Conservation (phyloP, 371 early-diverging fungal genomes). For the Apophysomyces trapeziformis region DNA sequence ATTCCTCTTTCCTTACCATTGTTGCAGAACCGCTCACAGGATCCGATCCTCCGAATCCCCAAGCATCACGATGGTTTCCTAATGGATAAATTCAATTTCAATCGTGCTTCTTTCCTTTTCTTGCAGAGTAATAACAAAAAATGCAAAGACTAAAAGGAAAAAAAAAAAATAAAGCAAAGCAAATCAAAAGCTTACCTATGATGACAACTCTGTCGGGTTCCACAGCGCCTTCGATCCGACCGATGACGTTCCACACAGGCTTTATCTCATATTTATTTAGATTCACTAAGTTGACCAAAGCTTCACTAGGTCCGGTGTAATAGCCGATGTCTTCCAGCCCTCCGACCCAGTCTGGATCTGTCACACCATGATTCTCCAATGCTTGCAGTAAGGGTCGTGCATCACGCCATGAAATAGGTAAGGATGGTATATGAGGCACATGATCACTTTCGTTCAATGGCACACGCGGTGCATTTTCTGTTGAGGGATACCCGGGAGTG, state of each 20-base stretch:
- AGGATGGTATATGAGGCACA: slow-evolving; percentile 63
- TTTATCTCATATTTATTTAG: slow-evolving; percentile 51
- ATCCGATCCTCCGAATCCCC: slow-evolving; percentile 65
- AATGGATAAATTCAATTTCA: neutral
- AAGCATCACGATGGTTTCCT: slow-evolving; percentile 72
- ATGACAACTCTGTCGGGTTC: slow-evolving; percentile 62
- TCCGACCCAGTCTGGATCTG: slow-evolving; percentile 45
- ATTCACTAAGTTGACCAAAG: slow-evolving; percentile 57
- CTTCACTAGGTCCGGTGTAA: slow-evolving; percentile 59
- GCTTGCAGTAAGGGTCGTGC: slow-evolving; percentile 59
- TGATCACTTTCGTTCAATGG: slow-evolving; percentile 45
- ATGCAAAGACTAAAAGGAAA: no score
- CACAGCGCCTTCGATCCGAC: slow-evolving; percentile 56
- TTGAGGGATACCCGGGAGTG: slow-evolving; percentile 64
- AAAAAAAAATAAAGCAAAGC: neutral
- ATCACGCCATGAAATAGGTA: slow-evolving; percentile 70
- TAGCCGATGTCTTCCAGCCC: slow-evolving; percentile 53
- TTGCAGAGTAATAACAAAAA: no score
- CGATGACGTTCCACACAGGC: slow-evolving; percentile 70
- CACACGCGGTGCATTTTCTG: slow-evolving; percentile 57
- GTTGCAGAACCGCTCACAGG: slow-evolving; percentile 67
- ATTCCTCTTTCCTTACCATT: slow-evolving; percentile 34
- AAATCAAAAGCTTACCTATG: slow-evolving; percentile 39
- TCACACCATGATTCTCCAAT: slow-evolving; percentile 49
- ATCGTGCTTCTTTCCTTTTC: no score